Evolutionary conservation across 306 rosid genomes (phyloP), one percentile per base, ranked within the genome.

Genomic region (Macrotyloma uniflorum): DNA sequence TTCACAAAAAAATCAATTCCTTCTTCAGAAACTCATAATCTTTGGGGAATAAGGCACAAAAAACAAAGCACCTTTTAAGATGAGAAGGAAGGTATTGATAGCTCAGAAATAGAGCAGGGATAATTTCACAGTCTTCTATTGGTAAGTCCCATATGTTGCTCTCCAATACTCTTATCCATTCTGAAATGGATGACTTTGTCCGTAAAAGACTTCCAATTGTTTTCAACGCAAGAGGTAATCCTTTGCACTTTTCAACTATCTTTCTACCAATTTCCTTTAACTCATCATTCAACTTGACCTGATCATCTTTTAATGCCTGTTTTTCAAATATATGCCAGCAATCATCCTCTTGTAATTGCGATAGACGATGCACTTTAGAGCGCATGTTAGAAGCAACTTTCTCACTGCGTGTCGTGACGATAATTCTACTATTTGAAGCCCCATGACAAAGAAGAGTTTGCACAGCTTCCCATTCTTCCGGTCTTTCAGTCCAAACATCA

Each of bases 31-130:
- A 57, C 24, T 0, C 2, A 24, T 4, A 55, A 23, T 28, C 78
- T 59, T 73, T 55, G 18, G 78, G 67, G 3, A 73, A 57, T 23
- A 73, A 7, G 0, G 67, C 45, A 24, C 78, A 55, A 4, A n/a
- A 55, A 23, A 42, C 67, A 73, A 73, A 73, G 42, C 78, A 73
- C 13, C 55, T 23, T 2, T 73, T 73, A 1, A 73, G 66, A 73
- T 57, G 67, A 13, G 78, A 57, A 35, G 78, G 55, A 22, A 73
- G 67, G 11, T 73, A 11, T 0, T 38, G 66, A 45, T 73, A 57
- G 43, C 78, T 73, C 28, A 73, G 2, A 7, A 3, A 11, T 6
- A 73, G 12, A 24, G 68, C 68, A 0, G 68, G 78, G 0, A 57
- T 2, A 24, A 57, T 57, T 11, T 57, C 35, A 13, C 8, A 0